Evolutionary conservation across 2,329 filamentous ascomycete genomes (phyloP).

Genomic region (Trichoderma asperellum): DNA sequence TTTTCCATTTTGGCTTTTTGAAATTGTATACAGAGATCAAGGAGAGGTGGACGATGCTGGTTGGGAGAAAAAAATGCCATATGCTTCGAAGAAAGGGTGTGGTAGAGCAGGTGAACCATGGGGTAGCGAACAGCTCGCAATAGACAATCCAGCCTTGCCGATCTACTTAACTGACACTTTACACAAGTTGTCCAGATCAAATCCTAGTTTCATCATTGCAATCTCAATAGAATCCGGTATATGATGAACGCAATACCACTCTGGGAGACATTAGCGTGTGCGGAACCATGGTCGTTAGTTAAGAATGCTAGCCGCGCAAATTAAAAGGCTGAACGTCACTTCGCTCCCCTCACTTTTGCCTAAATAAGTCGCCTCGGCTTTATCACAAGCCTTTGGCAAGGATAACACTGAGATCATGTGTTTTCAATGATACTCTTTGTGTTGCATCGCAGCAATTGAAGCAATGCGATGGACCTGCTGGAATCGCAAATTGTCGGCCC

Average conservation of each 20-base stretch:
- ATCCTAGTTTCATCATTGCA: not conserved
- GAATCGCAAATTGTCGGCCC: not conserved
- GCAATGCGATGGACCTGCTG: not conserved
- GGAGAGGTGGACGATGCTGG: too few relatives aligned
- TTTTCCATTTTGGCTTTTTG: too few relatives aligned
- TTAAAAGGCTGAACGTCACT: not conserved
- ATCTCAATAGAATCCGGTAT: not conserved
- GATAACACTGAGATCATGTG: not conserved
- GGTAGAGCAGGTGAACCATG: too few relatives aligned
- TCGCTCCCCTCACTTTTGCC: not conserved
- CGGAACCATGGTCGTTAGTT: not conserved
- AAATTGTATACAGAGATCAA: too few relatives aligned
- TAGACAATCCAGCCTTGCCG: too few relatives aligned
- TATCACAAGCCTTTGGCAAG: not conserved
- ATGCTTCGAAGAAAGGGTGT: too few relatives aligned
- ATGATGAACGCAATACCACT: not conserved
- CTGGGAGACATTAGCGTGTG: not conserved
- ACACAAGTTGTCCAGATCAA: not conserved
- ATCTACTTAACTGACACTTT: not conserved
- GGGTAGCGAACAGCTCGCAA: too few relatives aligned
- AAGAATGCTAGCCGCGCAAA: not conserved
- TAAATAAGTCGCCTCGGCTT: slow-evolving; percentile 12
- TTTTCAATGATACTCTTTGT: not conserved
- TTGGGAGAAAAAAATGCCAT: too few relatives aligned
- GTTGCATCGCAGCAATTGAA: slow-evolving; percentile 15